phyloP scores from a whole-genome alignment of 805 yeast species.

The Hanseniaspora taiwanica region DNA sequence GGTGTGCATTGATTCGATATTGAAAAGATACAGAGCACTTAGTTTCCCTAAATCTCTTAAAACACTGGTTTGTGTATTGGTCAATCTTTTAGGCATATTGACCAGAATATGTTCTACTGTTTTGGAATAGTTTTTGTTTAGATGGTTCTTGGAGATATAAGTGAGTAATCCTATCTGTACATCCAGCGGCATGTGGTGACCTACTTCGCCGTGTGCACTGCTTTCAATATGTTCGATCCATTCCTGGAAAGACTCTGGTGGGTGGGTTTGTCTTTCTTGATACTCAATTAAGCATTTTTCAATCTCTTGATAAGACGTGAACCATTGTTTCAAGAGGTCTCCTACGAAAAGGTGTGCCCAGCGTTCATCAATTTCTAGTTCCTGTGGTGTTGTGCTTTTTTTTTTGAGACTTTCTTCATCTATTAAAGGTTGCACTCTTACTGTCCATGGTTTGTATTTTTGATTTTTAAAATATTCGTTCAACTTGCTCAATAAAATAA shows the following conservation, averaged over 20 bases:
- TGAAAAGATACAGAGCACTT: conserved; percentile 8
- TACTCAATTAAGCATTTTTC: too few species aligned
- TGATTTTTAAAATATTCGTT: not conserved
- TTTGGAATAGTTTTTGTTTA: conserved; percentile 6
- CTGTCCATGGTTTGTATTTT: conserved; percentile 1
- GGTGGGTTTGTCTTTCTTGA: too few species aligned
- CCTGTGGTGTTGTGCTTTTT: not conserved
- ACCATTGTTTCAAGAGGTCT: too few species aligned
- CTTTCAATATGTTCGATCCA: conserved; percentile 17
- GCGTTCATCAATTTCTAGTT: conserved; percentile 13
- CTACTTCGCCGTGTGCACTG: not conserved
- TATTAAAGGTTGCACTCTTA: not conserved
- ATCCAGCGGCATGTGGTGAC: not conserved
- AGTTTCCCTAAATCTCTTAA: conserved; percentile 20
- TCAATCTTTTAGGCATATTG: conserved; percentile 14
- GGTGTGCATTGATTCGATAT: not conserved
- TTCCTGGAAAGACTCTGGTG: too few species aligned
- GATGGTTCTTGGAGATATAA: not conserved
- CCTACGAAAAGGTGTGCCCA: too few species aligned
- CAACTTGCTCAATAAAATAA: not conserved
- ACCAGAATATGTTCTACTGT: conserved; percentile 19
- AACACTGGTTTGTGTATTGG: conserved; percentile 16
- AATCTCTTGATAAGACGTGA: too few species aligned
- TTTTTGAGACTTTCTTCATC: not conserved
- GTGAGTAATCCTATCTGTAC: not conserved